Conservation (phyloP, 1,284 basidiomycete genomes). For the Butyriboletus appendiculatus region DNA sequence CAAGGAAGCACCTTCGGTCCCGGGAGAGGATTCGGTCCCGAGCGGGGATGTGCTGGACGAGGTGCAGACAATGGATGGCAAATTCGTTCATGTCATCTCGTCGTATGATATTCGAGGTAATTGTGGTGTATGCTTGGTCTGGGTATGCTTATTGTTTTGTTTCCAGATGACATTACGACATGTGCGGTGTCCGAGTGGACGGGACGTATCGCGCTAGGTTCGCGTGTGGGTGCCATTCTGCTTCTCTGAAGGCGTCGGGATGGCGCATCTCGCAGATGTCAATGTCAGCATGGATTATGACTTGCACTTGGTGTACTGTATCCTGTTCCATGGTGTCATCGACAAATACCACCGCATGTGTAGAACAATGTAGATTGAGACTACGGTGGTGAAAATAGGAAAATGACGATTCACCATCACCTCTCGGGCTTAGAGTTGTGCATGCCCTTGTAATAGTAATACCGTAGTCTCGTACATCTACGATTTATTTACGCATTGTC, state of each 20-base stretch:
- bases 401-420: conserved; percentile 19
- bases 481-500: too few relatives aligned
- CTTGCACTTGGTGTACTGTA: too few relatives aligned
- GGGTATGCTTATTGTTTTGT: background rate
- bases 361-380: conserved; percentile 34
- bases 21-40: background rate
- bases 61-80: conserved; percentile 33
- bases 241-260: conserved; percentile 13
- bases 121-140: conserved; percentile 2
- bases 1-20: background rate
- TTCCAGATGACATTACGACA: conserved; percentile 23
- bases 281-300: too few relatives aligned
- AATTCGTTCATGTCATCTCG: conserved; percentile 40
- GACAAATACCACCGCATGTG: conserved; percentile 24
- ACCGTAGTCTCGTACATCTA: too few relatives aligned
- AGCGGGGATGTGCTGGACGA: background rate
- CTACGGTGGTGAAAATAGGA: conserved; percentile 25
- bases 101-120: conserved; percentile 54
- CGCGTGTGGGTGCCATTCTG: conserved; percentile 19
- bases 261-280: too few relatives aligned
- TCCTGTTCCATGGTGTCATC: too few relatives aligned
- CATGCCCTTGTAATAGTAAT: too few relatives aligned
- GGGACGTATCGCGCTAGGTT: conserved; percentile 26
- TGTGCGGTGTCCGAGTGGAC: conserved; percentile 32
- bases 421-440: background rate